phyloP scores from a whole-genome alignment of 495 filamentous ascomycete species.

The Aspergillus olivimuriae region DNA sequence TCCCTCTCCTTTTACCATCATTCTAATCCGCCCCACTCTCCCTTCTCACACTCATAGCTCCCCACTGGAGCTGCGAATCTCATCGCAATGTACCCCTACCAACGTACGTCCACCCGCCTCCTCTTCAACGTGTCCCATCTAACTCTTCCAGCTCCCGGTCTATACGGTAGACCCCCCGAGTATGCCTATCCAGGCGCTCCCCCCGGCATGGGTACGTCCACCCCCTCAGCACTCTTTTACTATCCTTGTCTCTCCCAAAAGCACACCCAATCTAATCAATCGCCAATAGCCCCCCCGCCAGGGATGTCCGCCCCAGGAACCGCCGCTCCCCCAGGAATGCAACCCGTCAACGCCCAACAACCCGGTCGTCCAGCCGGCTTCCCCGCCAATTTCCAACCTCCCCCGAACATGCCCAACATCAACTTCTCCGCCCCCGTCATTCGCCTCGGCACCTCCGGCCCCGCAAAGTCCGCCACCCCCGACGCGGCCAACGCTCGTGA shows the following conservation, averaged over 20 bases:
- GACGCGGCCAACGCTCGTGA: constrained; percentile 46
- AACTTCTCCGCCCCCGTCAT: constrained; percentile 98
- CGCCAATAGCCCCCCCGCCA: constrained; percentile 40
- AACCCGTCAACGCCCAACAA: constrained; percentile 61
- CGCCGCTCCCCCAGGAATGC: constrained; percentile 71
- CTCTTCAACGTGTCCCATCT: no score
- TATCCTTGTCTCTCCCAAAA: background rate
- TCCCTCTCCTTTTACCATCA: background rate
- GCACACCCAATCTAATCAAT: constrained; percentile 12
- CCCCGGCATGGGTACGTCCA: constrained; percentile 74
- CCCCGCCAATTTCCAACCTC: constrained; percentile 80
- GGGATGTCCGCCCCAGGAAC: constrained; percentile 78
- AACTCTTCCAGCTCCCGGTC: constrained; percentile 35
- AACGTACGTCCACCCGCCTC: constrained; percentile 40
- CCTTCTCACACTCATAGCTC: background rate
- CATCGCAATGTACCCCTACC: constrained; percentile 64
- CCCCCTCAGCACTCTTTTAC: constrained; percentile 4
- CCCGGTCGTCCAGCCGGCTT: constrained; percentile 69
- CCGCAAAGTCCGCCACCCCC: constrained; percentile 56
- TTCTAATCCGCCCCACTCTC: background rate
- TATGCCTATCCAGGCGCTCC: constrained; percentile 75
- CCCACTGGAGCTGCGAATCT: constrained; percentile 11
- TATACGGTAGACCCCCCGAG: constrained; percentile 66
- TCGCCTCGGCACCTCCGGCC: constrained; percentile 69
- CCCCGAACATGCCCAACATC: constrained; percentile 91